Conservation (phyloP, 495 filamentous ascomycete species). For the Haplographium delicatum region DNA sequence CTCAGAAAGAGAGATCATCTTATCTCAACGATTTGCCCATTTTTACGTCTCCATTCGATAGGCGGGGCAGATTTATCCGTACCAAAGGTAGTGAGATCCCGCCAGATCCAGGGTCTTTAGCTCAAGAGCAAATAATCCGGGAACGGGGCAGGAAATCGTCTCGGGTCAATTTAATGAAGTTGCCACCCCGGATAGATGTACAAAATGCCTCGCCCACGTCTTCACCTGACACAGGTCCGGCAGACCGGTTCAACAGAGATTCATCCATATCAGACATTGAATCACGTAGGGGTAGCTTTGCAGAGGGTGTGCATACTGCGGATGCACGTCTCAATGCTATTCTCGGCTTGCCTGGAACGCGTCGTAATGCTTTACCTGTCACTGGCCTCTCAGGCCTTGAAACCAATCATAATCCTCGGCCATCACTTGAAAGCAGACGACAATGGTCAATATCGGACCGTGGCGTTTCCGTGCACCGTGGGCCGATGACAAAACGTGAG, state of each 20-base stretch:
- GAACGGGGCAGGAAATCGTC: slow-evolving; percentile 29
- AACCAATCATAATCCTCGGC: slow-evolving; percentile 17
- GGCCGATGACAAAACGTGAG: slow-evolving; percentile 54
- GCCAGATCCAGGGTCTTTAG: background rate
- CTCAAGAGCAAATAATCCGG: background rate
- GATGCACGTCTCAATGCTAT: slow-evolving; percentile 33
- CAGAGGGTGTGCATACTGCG: slow-evolving; percentile 21
- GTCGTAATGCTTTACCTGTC: slow-evolving; percentile 37
- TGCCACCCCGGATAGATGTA: slow-evolving; percentile 55
- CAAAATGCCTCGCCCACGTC: slow-evolving; percentile 41
- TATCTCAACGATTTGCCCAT: slow-evolving; percentile 43
- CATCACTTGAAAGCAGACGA: slow-evolving; percentile 28
- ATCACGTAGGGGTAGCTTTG: slow-evolving; percentile 22
- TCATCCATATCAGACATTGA: slow-evolving; percentile 25
- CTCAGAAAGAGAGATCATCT: slow-evolving; percentile 35
- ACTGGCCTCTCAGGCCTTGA: slow-evolving; percentile 23
- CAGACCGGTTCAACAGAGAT: slow-evolving; percentile 10
- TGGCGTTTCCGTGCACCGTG: slow-evolving; percentile 33
- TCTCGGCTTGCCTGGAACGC: slow-evolving; percentile 30
- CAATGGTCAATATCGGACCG: slow-evolving; percentile 73
- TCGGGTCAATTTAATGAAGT: slow-evolving; percentile 51
- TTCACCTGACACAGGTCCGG: slow-evolving; percentile 21
- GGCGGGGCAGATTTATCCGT: slow-evolving; percentile 29
- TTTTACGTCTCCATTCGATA: slow-evolving; percentile 42
- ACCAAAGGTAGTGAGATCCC: slow-evolving; percentile 5